Conservation (phyloP, 805 yeast genomes). For the Ogataea corticis region DNA sequence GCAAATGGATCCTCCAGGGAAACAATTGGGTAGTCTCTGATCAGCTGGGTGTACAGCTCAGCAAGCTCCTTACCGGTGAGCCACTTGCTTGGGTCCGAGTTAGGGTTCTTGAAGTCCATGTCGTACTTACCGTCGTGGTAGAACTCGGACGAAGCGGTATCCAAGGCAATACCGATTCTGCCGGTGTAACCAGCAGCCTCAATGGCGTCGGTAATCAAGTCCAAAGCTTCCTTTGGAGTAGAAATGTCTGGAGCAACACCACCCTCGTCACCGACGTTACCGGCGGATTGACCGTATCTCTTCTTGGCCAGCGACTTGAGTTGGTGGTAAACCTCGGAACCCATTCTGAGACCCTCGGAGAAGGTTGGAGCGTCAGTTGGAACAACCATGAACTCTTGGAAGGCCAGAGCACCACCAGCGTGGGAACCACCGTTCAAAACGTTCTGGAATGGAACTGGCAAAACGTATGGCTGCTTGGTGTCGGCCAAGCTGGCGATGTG, state of each 20-base stretch:
- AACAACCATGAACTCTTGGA: conserved; percentile 99
- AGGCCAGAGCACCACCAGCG: conserved; percentile 99
- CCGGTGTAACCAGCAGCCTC: conserved; percentile 95
- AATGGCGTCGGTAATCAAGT: conserved; percentile 87
- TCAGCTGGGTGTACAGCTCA: conserved; percentile 74
- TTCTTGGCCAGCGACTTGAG: conserved; percentile 91
- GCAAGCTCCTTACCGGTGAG: conserved; percentile 86
- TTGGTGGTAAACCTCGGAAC: conserved; percentile 97
- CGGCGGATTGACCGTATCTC: conserved; percentile 97
- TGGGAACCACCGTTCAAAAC: conserved; percentile 99
- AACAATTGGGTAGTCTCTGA: conserved; percentile 93
- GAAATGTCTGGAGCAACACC: conserved; percentile 99
- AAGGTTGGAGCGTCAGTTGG: conserved; percentile 89
- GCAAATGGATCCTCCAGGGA: conserved; percentile 99
- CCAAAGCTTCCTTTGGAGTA: conserved; percentile 96
- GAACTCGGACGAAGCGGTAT: conserved; percentile 97
- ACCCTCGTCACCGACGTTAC: conserved; percentile 99
- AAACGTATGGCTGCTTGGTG: conserved; percentile 79
- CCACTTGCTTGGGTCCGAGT: conserved; percentile 89
- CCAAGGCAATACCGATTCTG: conserved; percentile 87
- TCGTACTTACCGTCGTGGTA: conserved; percentile 96
- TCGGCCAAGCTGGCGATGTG: conserved; percentile 83
- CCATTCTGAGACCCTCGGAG: conserved; percentile 95
- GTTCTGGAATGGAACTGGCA: conserved; percentile 99
- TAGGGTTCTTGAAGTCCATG: conserved; percentile 97